Base-by-base conservation (phyloP, 2,329 filamentous ascomycete species). In the Talaromyces sp. region DNA sequence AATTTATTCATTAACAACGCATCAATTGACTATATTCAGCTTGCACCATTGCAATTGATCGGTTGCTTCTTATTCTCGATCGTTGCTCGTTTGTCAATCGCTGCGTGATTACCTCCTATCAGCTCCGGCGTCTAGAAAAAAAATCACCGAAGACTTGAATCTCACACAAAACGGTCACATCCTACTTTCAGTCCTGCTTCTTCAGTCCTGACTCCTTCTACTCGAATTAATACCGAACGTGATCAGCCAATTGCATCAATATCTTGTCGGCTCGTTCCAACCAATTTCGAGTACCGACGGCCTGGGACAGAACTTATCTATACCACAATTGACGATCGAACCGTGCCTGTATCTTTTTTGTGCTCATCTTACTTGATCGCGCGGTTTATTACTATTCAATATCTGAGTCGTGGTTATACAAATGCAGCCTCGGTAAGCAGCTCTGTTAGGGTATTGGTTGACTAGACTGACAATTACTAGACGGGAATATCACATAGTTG, bases 401-500 rank as follows among this genome's bases (percentile, higher is more conserved):
- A 46, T 31, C 25, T 15, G 25, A 54, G 25, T 33, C n/a, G 28
- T n/a, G 17, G 11, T 36, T 33, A 37, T 46, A 46, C 33, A 40
- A 56, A 56, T 56, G 54, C 54, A 56, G 54, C 54, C 54, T 56
- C 43, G 55, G 55, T 57, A 50, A 51, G 54, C 19, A 39, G 53
- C 22, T 25, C 28, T 31, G 25, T 10, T n/a, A 55, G 33, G 19
- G 21, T n/a, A 11, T n/a, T 15, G 2, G n/a, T n/a, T 3, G 40
- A 6, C 19, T 3, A 40, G 22, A 48, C 36, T 48, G 40, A 48
- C 43, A n/a, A 37, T 43, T 15, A 33, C 11, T 33, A 89, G 86
- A 74, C 85, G 87, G 69, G 89, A 92, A 78, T 89, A 91, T 70
- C 86, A 91, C 73, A 88, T 91, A 70, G 89, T 91, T 66, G 89